These are phyloP conservation scores for Boletus pseudo-olivaceus DNA, from an alignment of 768 basidiomycete genomes.

Conservation along the genomic window DNA sequence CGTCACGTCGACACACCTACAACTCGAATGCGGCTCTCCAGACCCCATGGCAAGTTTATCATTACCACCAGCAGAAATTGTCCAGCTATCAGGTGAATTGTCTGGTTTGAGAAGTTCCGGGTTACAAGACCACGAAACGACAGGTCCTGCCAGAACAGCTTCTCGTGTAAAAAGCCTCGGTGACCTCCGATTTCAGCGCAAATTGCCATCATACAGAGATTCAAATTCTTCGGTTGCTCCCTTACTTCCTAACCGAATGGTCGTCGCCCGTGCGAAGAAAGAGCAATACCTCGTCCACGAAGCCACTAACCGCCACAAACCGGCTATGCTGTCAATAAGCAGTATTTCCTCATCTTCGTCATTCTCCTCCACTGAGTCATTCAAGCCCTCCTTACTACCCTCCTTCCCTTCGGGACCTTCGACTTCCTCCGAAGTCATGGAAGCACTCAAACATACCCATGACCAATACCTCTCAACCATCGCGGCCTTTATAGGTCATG, in stretches of 20 bases:
- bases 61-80: conserved; percentile 4
- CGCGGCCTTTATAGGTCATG: conserved; percentile 96
- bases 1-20: conserved; percentile 15
- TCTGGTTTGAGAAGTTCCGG: conserved; percentile 33
- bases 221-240: conserved; percentile 34
- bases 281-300: conserved; percentile 40
- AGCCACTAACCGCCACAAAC: conserved; percentile 40
- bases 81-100: conserved; percentile 8
- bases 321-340: conserved; percentile 53
- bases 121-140: conserved; percentile 22
- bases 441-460: conserved; percentile 77
- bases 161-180: conserved; percentile 52
- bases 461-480: conserved; percentile 91
- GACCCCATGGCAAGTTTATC: conserved; percentile 14
- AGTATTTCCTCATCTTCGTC: conserved; percentile 73
- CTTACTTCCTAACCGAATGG: conserved; percentile 33
- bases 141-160: conserved; percentile 27
- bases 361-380: conserved; percentile 59
- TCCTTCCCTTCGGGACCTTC: conserved; percentile 71
- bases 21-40: conserved; percentile 13
- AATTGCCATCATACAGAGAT: conserved; percentile 34
- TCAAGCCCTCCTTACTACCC: conserved; percentile 42
- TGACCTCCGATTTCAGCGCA: conserved; percentile 41
- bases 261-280: conserved; percentile 31
- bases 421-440: conserved; percentile 64